Evolutionary conservation across 805 yeast genomes (phyloP).

Genomic region (Priceomyces haplophilus): DNA sequence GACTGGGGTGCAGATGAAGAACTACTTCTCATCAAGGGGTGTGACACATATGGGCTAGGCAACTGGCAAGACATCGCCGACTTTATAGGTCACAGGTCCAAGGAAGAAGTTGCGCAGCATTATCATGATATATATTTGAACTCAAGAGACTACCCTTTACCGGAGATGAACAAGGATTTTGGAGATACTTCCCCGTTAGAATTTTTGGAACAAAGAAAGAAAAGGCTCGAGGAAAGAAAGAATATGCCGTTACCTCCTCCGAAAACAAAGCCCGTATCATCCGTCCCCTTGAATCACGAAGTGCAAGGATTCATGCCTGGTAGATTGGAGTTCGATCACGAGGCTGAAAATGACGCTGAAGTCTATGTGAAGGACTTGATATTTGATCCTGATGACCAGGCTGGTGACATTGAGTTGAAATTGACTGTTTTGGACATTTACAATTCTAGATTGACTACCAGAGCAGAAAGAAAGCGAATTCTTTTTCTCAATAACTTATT

Average conservation of each 20-base stretch:
- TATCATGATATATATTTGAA: conserved; percentile 70
- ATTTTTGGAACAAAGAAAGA: conserved; percentile 64
- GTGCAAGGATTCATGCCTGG: conserved; percentile 99
- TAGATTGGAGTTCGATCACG: conserved; percentile 92
- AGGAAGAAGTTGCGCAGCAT: conserved; percentile 88
- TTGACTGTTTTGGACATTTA: conserved; percentile 84
- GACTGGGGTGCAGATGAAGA: conserved; percentile 99
- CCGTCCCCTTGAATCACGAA: conserved; percentile 95
- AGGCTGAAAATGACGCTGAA: conserved; percentile 96
- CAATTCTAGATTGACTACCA: conserved; percentile 79
- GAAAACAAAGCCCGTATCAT: conserved; percentile 82
- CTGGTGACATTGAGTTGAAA: conserved; percentile 85
- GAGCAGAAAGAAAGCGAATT: conserved; percentile 89
- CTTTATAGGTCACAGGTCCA: conserved; percentile 87
- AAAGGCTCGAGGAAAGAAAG: conserved; percentile 68
- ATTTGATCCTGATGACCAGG: conserved; percentile 85
- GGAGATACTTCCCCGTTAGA: conserved; percentile 57
- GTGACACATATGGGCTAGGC: conserved; percentile 88
- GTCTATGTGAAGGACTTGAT: conserved; percentile 90
- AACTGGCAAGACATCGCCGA: conserved; percentile 99
- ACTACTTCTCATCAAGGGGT: conserved; percentile 79
- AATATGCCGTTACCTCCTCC: conserved; percentile 76
- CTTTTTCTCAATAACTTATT: conserved; percentile 72
- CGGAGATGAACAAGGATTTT: conserved; percentile 76
- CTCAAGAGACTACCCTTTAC: conserved; percentile 78